Base-by-base conservation (phyloP, 768 basidiomycete species). In the Floccularia luteovirens region DNA sequence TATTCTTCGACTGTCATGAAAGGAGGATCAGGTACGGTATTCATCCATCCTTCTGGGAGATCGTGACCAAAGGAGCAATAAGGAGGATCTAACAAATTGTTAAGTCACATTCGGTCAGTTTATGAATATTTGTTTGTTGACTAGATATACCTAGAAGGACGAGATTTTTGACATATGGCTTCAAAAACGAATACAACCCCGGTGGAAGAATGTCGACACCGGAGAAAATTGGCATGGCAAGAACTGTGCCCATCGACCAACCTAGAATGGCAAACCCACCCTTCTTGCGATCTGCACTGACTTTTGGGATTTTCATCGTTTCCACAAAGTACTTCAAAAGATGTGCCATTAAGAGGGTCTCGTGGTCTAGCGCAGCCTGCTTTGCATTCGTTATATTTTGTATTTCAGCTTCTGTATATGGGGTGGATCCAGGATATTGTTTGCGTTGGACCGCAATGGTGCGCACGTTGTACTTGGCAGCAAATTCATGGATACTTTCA, bases 11-110 rank as follows among this genome's bases (percentile, higher is more conserved):
- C 43, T n/a, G n/a, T n/a, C n/a, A n/a, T n/a, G n/a, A n/a, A n/a
- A 17, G 32, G 32, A 0, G 55, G 53, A 12, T 53, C 45, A 20
- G 22, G 46, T 6, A 48, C 51, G 3, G 49, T 47, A 36, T 57
- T 51, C 3, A 41, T 35, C 31, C 44, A 59, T 6, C 42, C 44
- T n/a, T 38, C 34, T 20, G 58, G 58, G 2, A 49, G 43, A 6
- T 51, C 43, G 20, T 48, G 52, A 0, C 62, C 66, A 27, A 62
- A 53, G 0, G 60, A 48, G 5, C 49, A 24, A 31, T 43, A 43
- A 0, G 63, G 59, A 10, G 65, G 58, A 43, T 68, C 64, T 66
- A 34, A n/a, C n/a, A n/a, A n/a, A n/a, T n/a, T n/a, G n/a, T n/a
- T 41, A 21, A 20, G 6, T 8, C 16, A 25, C 37, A 39, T 20